Conservation (phyloP, 208 protist species). For the Phytomonas sp. region DNA sequence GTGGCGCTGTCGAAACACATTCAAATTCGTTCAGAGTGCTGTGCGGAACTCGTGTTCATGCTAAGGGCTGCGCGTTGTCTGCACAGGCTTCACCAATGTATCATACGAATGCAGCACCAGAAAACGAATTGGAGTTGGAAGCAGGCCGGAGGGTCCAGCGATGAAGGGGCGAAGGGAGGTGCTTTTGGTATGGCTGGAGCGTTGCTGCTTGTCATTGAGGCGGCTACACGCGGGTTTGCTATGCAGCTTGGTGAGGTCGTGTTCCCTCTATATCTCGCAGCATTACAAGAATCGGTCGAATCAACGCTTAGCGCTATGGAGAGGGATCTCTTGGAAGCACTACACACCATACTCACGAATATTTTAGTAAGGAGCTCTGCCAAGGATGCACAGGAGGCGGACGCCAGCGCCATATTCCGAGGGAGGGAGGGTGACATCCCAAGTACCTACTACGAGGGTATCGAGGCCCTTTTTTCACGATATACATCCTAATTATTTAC, state of each 20-base stretch:
- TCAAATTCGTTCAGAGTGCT: constrained; percentile 1
- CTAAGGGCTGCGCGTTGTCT: constrained; percentile 15
- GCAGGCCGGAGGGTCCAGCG: background rate
- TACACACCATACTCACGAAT: constrained; percentile 14
- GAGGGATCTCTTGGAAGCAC: constrained; percentile 7
- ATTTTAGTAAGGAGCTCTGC: constrained; percentile 6
- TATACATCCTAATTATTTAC: background rate
- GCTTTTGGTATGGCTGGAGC: background rate
- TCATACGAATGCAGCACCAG: background rate
- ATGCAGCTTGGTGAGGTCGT: constrained; percentile 24
- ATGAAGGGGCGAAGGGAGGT: background rate
- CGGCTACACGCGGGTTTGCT: constrained; percentile 24
- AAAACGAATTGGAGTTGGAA: background rate
- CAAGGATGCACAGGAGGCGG: background rate
- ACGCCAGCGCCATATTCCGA: background rate
- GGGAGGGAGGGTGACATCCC: background rate
- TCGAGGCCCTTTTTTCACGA: background rate
- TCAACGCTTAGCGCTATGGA: constrained; percentile 5
- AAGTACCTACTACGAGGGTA: background rate
- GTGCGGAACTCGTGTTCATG: constrained; percentile 12
- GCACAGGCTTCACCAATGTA: background rate
- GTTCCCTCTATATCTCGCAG: constrained; percentile 15
- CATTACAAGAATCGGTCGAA: constrained; percentile 4
- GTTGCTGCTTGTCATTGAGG: constrained; percentile 16
- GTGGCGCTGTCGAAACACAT: background rate